Evolutionary conservation across 805 yeast species (phyloP), one percentile per base, ranked within the genome.

Genomic region (Candida qinlingensis): DNA sequence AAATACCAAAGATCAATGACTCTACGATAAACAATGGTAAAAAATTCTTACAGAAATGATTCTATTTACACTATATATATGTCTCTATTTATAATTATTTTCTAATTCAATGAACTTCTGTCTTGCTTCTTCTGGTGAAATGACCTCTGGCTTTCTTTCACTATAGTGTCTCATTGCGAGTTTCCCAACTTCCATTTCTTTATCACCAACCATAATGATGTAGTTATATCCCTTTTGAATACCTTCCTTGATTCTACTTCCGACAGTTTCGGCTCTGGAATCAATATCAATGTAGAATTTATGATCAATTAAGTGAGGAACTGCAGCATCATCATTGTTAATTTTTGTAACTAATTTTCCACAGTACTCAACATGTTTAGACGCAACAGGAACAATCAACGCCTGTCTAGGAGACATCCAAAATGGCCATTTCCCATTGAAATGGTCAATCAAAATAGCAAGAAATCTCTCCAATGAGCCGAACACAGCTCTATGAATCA

Each of bases 401-500:
- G 92, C 94, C 64, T 94, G 99, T 53, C 95, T 75, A 6, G 98
- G 97, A 54, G 85, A 88, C 40, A 94, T 62, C 99, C 99, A 94
- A 63, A 94, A 90, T 8, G 99, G 99, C 98, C 98, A 94, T 56
- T 84, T 83, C 0, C 98, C 99, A 48, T 80, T 79, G 64, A 82
- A 88, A 55, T 91, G 95, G 63, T 94, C 98, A 45, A 94, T 81
- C 51, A 94, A 71, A 50, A 94, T 77, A 2, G 98, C 97, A 68
- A 94, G 69, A 62, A 94, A 94, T 59, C 99, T 74, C 65, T 94
- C 99, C 7, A 94, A 74, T 0, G 97, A 90, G 0, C 99, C 99
- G 63, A 89, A 88, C 2, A 92, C 89, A 0, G 99, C 99, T 48
- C 99, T 75, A 63, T 94, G 99, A 31, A 94, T 79, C 89, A 94